A percentile compares a stretch with the other conserved stretches of the same genome.
Evolutionary conservation across 805 yeast species (phyloP).

Genomic region (Kregervanrija fluxuum): DNA sequence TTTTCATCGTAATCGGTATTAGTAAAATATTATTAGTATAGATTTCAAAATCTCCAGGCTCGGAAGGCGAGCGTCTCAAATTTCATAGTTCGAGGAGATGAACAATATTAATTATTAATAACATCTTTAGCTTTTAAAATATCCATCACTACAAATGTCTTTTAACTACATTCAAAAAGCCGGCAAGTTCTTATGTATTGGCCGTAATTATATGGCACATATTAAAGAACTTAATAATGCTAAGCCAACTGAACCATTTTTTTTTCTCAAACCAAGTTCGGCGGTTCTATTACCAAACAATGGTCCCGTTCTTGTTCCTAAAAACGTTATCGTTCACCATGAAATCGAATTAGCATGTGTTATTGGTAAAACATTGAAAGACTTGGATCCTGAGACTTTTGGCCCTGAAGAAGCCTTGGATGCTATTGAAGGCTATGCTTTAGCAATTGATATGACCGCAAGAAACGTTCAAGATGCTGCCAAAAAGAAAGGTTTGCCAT

Average conservation of each 20-base stretch:
- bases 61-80: neutral
- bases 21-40: too few relatives aligned
- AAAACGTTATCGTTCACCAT: constrained; percentile 75
- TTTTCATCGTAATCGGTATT: too few relatives aligned
- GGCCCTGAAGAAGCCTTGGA: constrained; percentile 63
- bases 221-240: constrained; percentile 81
- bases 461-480: constrained; percentile 95
- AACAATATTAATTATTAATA: neutral
- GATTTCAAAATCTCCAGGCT: too few relatives aligned
- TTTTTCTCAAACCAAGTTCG: constrained; percentile 84
- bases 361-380: constrained; percentile 54
- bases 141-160: constrained; percentile 30
- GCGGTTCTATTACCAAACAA: constrained; percentile 57
- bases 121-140: neutral
- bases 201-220: constrained; percentile 96
- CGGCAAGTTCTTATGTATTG: constrained; percentile 85
- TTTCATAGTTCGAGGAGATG: neutral
- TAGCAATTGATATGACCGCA: constrained; percentile 92
- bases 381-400: constrained; percentile 51
- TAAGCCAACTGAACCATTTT: constrained; percentile 82
- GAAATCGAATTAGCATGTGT: constrained; percentile 89
- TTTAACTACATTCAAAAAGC: constrained; percentile 50
- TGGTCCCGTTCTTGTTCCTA: constrained; percentile 81
- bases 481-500: constrained; percentile 88
- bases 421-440: constrained; percentile 77